A percentile compares a stretch with the other conserved stretches of the same genome.
phyloP scores from a whole-genome alignment of 2,329 filamentous ascomycete genomes.

The Tolypocladium amazonense region DNA sequence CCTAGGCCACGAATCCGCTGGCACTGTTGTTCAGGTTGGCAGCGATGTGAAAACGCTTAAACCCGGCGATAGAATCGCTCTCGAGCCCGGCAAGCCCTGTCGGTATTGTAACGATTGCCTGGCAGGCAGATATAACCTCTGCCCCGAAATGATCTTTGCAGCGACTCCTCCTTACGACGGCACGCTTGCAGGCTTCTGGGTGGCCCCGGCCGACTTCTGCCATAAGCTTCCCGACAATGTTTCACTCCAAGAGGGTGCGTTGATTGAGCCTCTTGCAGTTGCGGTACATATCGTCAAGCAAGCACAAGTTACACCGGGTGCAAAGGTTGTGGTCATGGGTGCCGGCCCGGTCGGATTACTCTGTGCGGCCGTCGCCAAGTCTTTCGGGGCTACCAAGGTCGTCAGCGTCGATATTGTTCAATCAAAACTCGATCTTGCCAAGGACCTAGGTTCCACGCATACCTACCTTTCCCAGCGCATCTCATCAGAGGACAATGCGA shows the following conservation, averaged over 20 bases:
- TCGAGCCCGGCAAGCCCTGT: constrained; percentile 87
- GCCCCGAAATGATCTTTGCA: constrained; percentile 78
- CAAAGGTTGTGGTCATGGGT: constrained; percentile 74
- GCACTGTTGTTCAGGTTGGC: constrained; percentile 64
- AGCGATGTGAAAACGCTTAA: constrained; percentile 50
- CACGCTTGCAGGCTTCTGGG: constrained; percentile 79
- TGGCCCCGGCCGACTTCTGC: constrained; percentile 79
- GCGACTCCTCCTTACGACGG: constrained; percentile 88
- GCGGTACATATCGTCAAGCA: constrained; percentile 77
- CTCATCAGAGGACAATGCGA: constrained; percentile 64
- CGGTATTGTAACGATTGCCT: constrained; percentile 70
- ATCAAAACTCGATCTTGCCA: constrained; percentile 68
- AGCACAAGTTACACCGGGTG: constrained; percentile 60
- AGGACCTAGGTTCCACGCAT: constrained; percentile 60
- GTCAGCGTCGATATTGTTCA: constrained; percentile 84
- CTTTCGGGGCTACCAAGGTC: constrained; percentile 73
- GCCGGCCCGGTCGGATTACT: constrained; percentile 81
- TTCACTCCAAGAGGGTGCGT: constrained; percentile 73
- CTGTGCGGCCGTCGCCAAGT: constrained; percentile 74
- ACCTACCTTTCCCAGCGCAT: constrained; percentile 54
- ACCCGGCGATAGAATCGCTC: constrained; percentile 73
- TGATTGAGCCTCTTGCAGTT: constrained; percentile 82
- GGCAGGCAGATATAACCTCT: constrained; percentile 81
- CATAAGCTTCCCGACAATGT: constrained; percentile 79
- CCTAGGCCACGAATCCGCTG: constrained; percentile 65